Evolutionary conservation across 306 rosid genomes (phyloP).

Genomic region (Lagenaria siceraria): DNA sequence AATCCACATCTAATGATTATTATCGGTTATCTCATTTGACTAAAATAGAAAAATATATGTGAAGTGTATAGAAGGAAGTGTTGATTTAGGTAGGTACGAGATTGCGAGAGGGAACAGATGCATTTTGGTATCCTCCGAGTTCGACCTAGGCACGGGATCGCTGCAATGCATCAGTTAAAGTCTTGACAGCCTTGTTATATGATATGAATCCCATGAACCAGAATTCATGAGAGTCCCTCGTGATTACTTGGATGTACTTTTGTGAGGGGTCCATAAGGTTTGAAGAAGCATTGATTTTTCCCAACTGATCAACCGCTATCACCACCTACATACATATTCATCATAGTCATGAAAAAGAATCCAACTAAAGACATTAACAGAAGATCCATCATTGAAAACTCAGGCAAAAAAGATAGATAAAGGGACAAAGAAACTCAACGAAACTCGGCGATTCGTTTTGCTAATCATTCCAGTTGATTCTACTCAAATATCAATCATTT

Average conservation of each 20-base stretch:
- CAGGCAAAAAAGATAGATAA: background rate
- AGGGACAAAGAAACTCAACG: background rate
- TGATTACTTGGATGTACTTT: conserved; percentile 29
- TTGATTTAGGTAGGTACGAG: background rate
- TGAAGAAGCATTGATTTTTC: conserved; percentile 32
- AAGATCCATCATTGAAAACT: background rate
- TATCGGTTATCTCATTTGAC: too few relatives aligned
- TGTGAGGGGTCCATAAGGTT: conserved; percentile 44
- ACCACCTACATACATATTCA: conserved; percentile 35
- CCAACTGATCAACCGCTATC: conserved; percentile 36
- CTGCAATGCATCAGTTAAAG: conserved; percentile 27
- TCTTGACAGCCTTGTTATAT: conserved; percentile 50
- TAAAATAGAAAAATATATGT: too few relatives aligned
- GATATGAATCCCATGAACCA: conserved; percentile 70
- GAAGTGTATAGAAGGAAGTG: background rate
- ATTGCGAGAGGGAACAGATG: background rate
- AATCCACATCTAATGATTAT: background rate
- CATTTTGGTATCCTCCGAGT: background rate
- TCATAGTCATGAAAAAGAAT: conserved; percentile 1
- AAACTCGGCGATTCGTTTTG: background rate
- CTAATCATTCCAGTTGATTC: background rate
- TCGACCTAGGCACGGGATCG: background rate
- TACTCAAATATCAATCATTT: background rate
- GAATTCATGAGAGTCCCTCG: conserved; percentile 58
- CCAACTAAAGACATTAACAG: background rate